A percentile compares a stretch with the other conserved stretches of the same genome.
Evolutionary conservation across 192 early-diverging fungal genomes (phyloP).

Genomic region (Backusella sp.): DNA sequence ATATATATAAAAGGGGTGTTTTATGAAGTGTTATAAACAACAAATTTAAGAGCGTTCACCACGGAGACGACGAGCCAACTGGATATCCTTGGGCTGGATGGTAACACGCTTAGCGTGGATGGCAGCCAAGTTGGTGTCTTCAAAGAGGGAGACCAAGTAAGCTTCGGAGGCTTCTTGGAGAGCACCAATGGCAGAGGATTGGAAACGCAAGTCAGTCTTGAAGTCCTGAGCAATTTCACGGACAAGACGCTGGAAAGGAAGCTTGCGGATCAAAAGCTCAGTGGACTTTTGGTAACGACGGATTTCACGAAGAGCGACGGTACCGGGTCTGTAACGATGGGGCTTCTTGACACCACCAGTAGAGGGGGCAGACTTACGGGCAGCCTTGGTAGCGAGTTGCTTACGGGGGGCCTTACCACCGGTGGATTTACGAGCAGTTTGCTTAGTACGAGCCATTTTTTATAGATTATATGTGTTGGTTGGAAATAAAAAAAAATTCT

Average conservation of each 20-base stretch:
- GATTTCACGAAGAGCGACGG: conserved; percentile 90
- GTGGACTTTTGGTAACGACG: conserved; percentile 96
- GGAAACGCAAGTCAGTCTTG: conserved; percentile 99
- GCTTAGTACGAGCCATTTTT: conserved; percentile 69
- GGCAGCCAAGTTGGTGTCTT: conserved; percentile 99
- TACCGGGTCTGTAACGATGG: conserved; percentile 86
- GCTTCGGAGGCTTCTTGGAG: conserved; percentile 98
- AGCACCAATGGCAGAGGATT: conserved; percentile 98
- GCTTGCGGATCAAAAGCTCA: conserved; percentile 90
- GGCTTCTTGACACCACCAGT: conserved; percentile 96
- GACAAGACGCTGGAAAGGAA: conserved; percentile 94
- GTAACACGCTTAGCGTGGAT: conserved; percentile 99
- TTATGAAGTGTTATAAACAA: neutral
- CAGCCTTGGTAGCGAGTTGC: conserved; percentile 94
- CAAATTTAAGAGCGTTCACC: conserved; percentile 79
- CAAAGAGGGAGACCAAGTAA: conserved; percentile 86
- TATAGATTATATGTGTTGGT: neutral
- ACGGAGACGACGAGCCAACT: conserved; percentile 95
- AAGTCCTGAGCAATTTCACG: conserved; percentile 99
- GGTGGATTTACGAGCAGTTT: conserved; percentile 98
- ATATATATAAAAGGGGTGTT: neutral
- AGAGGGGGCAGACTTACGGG: conserved; percentile 92
- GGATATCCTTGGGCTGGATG: conserved; percentile 99
- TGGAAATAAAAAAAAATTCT: neutral
- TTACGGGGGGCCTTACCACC: conserved; percentile 98